Evolutionary conservation across 768 basidiomycete genomes (phyloP).

Genomic region (Mycena latifolia): DNA sequence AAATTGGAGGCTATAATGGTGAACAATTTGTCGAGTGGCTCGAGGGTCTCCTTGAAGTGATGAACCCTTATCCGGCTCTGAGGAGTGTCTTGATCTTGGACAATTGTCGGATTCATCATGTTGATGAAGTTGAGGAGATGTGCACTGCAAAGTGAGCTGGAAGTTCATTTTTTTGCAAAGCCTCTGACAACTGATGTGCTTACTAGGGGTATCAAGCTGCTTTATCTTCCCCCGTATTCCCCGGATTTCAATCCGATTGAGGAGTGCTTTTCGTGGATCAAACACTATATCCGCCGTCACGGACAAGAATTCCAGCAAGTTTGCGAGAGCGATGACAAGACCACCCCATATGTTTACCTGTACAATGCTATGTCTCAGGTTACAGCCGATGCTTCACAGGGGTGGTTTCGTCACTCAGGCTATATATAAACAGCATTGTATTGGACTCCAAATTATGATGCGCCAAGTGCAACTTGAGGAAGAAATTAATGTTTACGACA

Average conservation of each 20-base stretch:
- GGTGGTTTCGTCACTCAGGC: constrained; percentile 29
- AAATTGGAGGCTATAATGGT: constrained; percentile 40
- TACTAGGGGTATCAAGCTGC: too few species aligned
- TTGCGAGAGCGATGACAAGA: constrained; percentile 21
- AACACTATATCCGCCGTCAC: constrained; percentile 44
- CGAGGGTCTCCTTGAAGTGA: constrained; percentile 30
- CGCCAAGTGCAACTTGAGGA: too few species aligned
- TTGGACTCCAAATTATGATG: too few species aligned
- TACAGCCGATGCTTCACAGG: constrained; percentile 7
- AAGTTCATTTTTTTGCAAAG: too few species aligned
- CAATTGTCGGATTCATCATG: too few species aligned
- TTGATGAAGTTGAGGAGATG: too few species aligned
- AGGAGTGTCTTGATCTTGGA: too few species aligned
- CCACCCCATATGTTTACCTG: constrained; percentile 17
- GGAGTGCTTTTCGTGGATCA: constrained; percentile 45
- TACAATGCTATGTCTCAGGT: constrained; percentile 15
- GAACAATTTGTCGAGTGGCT: constrained; percentile 37
- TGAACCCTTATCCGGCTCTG: constrained; percentile 38
- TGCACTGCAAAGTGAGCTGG: too few species aligned
- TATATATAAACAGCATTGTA: constrained; percentile 1
- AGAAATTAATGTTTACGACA: too few species aligned
- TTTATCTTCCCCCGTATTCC: constrained; percentile 37
- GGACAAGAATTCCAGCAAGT: constrained; percentile 21
- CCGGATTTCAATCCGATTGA: constrained; percentile 54
- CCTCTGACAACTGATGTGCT: too few species aligned